These are phyloP conservation scores for Cicer cuneatum DNA, from an alignment of 306 rosid species.

Conservation along the genomic window DNA sequence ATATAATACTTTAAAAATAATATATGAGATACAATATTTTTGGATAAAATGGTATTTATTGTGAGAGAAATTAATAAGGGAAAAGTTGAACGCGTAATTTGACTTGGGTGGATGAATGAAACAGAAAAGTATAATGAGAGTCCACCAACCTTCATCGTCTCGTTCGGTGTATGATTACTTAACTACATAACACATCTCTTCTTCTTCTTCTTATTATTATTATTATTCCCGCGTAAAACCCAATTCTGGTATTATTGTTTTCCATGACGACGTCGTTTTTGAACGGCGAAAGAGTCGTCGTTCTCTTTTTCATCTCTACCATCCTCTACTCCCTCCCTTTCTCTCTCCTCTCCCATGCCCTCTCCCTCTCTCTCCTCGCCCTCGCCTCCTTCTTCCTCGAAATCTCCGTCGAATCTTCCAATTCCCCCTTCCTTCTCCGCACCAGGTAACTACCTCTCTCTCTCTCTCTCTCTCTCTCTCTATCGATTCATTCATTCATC, in stretches of 20 bases:
- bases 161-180: not conserved
- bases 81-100: too few species aligned
- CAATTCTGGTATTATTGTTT: not conserved
- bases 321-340: slow-evolving; percentile 69
- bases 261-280: slow-evolving; percentile 47
- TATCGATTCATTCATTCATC: not conserved
- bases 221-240: slow-evolving; percentile 50
- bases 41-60: too few species aligned
- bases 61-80: too few species aligned
- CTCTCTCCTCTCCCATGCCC: slow-evolving; percentile 76
- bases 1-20: too few species aligned
- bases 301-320: slow-evolving; percentile 61
- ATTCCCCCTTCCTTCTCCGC: slow-evolving; percentile 52
- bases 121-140: not conserved
- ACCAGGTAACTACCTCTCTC: slow-evolving; percentile 56
- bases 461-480: not conserved
- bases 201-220: not conserved
- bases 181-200: not conserved
- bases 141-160: not conserved
- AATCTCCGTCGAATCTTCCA: slow-evolving; percentile 62
- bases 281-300: slow-evolving; percentile 78
- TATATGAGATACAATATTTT: too few species aligned
- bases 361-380: slow-evolving; percentile 76
- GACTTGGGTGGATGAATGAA: too few species aligned
- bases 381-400: slow-evolving; percentile 73